phyloP scores from a whole-genome alignment of 192 early-diverging fungal species.

The Dissophora globulifera region DNA sequence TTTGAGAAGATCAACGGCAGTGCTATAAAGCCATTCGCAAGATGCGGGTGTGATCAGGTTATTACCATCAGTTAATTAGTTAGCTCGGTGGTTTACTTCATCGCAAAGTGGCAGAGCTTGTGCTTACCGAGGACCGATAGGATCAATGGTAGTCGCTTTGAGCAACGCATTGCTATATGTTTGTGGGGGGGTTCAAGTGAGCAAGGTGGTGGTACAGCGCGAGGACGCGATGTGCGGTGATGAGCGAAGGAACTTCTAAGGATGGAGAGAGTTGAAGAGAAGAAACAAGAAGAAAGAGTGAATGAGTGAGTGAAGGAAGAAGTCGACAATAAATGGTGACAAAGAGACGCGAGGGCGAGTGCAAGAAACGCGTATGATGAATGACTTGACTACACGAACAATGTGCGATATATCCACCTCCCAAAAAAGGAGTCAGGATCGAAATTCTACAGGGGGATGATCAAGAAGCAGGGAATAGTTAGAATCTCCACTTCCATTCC shows the following conservation, averaged over 20 bases:
- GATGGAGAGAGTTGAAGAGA: background rate
- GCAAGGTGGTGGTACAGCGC: background rate
- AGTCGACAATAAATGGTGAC: background rate
- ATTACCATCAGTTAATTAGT: background rate
- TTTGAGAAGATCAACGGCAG: slow-evolving; percentile 30
- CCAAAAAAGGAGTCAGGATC: slow-evolving; percentile 1
- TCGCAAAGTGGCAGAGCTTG: background rate
- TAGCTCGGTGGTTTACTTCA: background rate
- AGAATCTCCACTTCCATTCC: slow-evolving; percentile 47
- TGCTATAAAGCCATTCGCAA: slow-evolving; percentile 13
- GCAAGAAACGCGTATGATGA: too few species aligned
- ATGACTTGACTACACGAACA: background rate
- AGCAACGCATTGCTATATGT: slow-evolving; percentile 38
- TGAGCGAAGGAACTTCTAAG: background rate
- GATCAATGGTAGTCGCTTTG: slow-evolving; percentile 46
- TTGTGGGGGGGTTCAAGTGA: background rate
- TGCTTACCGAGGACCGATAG: slow-evolving; percentile 42
- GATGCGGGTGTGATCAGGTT: too few species aligned
- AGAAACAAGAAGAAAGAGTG: background rate
- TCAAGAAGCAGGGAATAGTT: slow-evolving; percentile 7
- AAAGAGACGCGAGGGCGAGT: too few species aligned
- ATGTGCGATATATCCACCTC: too few species aligned
- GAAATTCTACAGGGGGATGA: background rate
- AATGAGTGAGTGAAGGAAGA: background rate
- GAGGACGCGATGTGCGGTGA: background rate